These are phyloP conservation scores for Quercus mongolica DNA, from an alignment of 306 rosid genomes.

Conservation along the genomic window DNA sequence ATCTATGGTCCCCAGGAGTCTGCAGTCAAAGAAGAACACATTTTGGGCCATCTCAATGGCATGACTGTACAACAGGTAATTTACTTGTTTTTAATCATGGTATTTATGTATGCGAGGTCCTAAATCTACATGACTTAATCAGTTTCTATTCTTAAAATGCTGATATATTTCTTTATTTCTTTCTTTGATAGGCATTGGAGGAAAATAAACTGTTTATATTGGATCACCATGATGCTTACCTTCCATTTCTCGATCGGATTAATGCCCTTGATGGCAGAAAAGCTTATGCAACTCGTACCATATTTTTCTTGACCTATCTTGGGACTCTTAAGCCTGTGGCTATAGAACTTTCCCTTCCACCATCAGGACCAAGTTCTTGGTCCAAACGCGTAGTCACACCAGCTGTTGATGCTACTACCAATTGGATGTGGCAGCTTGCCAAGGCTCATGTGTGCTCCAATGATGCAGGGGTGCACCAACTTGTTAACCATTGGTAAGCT, in stretches of 20 bases:
- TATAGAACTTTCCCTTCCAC: constrained; percentile 86
- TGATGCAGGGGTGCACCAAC: constrained; percentile 96
- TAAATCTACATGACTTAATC: not conserved
- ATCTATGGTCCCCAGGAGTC: constrained; percentile 66
- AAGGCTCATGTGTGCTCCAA: constrained; percentile 89
- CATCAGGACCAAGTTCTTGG: constrained; percentile 47
- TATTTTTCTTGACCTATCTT: constrained; percentile 53
- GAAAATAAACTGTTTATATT: constrained; percentile 65
- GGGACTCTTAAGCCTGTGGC: constrained; percentile 86
- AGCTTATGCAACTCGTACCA: constrained; percentile 86
- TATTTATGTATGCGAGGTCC: not conserved
- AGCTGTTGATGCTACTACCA: constrained; percentile 69
- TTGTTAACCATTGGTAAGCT: constrained; percentile 80
- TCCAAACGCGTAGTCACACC: constrained; percentile 71
- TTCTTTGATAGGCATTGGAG: constrained; percentile 54
- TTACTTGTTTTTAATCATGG: not conserved
- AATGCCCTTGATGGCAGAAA: constrained; percentile 87
- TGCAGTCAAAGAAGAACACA: constrained; percentile 85
- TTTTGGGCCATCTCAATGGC: constrained; percentile 64
- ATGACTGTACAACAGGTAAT: constrained; percentile 85
- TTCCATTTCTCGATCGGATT: constrained; percentile 78
- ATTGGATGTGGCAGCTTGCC: constrained; percentile 92
- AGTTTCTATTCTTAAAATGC: not conserved
- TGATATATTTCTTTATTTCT: not conserved
- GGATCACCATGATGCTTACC: constrained; percentile 80